Evolutionary conservation across 805 yeast species (phyloP).

Genomic region (Sugiyamaella marilandica): DNA sequence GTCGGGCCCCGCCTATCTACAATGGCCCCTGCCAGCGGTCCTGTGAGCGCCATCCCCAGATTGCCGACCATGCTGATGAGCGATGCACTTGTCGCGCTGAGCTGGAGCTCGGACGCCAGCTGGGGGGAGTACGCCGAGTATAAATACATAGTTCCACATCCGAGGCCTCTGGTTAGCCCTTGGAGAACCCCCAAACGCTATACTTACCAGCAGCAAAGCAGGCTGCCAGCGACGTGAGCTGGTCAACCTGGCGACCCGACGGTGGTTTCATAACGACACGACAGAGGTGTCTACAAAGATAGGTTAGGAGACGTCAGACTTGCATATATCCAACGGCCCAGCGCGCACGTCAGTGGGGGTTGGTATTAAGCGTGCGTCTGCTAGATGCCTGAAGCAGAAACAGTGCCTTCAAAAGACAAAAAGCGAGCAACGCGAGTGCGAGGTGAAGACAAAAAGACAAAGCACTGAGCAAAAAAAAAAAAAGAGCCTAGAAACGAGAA

Average conservation of each 20-base stretch:
- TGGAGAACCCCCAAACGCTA: not conserved
- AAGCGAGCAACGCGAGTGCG: no score
- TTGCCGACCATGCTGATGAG: constrained; percentile 63
- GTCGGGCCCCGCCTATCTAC: constrained; percentile 60
- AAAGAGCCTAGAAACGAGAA: no score
- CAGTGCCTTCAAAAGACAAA: no score
- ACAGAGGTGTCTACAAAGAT: not conserved
- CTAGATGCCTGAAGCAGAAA: no score
- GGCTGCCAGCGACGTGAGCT: constrained; percentile 13
- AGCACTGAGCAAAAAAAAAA: no score
- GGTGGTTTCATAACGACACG: constrained; percentile 3
- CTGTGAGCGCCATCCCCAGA: constrained; percentile 57
- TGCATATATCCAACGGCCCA: not conserved
- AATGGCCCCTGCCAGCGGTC: constrained; percentile 62
- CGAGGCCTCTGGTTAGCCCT: constrained; percentile 38
- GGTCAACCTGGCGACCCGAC: constrained; percentile 10
- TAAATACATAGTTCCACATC: constrained; percentile 70
- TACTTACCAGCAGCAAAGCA: constrained; percentile 19
- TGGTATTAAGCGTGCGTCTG: no score
- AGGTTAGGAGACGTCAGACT: constrained; percentile 1
- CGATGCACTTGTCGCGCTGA: constrained; percentile 60
- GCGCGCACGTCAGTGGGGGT: no score
- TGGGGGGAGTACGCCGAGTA: constrained; percentile 79
- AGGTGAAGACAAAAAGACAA: no score
- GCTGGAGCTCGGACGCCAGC: constrained; percentile 51